A percentile compares a stretch with the other conserved stretches of the same genome.
Conservation (phyloP, 371 early-diverging fungal species). For the Smittium culicis region DNA sequence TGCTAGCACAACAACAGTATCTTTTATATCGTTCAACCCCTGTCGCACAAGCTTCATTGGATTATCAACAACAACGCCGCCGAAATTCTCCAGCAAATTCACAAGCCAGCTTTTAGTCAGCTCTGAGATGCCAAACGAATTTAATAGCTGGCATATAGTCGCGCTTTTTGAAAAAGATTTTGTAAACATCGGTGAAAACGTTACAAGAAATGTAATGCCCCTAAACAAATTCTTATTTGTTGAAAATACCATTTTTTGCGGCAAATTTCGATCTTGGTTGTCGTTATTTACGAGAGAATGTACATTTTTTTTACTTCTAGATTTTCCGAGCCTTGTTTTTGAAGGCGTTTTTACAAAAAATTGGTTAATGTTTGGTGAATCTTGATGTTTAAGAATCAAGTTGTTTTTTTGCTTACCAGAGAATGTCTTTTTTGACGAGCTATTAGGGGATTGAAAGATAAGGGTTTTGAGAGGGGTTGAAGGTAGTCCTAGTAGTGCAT, state of each 20-base stretch:
- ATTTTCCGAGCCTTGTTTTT: too few relatives aligned
- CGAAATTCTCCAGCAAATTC: background rate
- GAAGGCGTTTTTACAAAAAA: too few relatives aligned
- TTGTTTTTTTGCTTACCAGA: background rate
- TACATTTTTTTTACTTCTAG: background rate
- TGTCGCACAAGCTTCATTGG: background rate
- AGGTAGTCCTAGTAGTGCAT: background rate
- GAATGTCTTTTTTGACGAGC: too few relatives aligned
- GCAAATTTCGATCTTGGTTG: background rate
- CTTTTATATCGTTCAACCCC: background rate
- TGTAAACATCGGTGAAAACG: slow-evolving; percentile 1
- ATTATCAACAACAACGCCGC: background rate
- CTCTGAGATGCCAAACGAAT: background rate
- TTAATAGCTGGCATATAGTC: background rate
- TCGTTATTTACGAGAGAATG: background rate
- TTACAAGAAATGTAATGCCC: slow-evolving; percentile 4
- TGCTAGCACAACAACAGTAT: slow-evolving; percentile 4
- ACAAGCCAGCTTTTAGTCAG: background rate
- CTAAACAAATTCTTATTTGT: background rate
- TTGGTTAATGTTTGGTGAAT: too few relatives aligned
- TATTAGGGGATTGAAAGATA: background rate
- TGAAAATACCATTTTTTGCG: background rate
- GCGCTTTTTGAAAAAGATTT: background rate
- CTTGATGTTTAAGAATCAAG: background rate
- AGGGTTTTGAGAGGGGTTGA: background rate